Base-by-base conservation (phyloP, 2,329 filamentous ascomycete genomes). In the Neobulgaria alba region DNA sequence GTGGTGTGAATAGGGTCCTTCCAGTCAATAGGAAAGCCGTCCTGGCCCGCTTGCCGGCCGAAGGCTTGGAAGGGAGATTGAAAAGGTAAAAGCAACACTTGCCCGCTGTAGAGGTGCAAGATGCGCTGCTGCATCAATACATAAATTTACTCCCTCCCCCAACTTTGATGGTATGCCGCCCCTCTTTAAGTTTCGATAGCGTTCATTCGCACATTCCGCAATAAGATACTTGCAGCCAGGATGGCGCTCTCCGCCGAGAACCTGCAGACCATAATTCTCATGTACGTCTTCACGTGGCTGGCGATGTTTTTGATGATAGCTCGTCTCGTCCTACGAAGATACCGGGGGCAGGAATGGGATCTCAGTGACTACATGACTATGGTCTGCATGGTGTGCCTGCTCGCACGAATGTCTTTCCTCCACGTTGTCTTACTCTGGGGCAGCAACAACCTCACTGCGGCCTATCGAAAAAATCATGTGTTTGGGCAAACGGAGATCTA, bases 361-460 rank as follows among this genome's bases (percentile, higher is more conserved):
- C 31, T 43, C 16, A 41, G 45, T 19, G 47, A 50, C 30, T 45
- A 43, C 26, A 16, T 47, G 10, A 50, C 47, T 8, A 37, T 45
- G 17, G 29, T 32, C 1, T 35, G 30, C 15, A 45, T 50, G 32
- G 7, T 36, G 4, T 47, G 34, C 23, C 18, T 45, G 8, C 14
- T 43, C 3, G 26, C 40, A 2, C 32, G 47, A 21, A 42, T 30
- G 20, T 35, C 33, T 33, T 36, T 63, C 12, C 57, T 62, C 19
- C 57, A 62, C 36, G 57, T 63, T 14, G 59, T 62, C 33, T 41
- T 63, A 30, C 53, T 57, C 23, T 63, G 61, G 61, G 61, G 60
- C 23, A 63, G 57, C 4, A 61, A 57, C 50, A 64, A 61, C 39
- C 54, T 64, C 36, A 39, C 59, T 4, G 20, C 34, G 7, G 41